Evolutionary conservation across 2,329 filamentous ascomycete genomes (phyloP), one percentile per base, ranked within the genome.

Genomic region (Fusarium nurragi): DNA sequence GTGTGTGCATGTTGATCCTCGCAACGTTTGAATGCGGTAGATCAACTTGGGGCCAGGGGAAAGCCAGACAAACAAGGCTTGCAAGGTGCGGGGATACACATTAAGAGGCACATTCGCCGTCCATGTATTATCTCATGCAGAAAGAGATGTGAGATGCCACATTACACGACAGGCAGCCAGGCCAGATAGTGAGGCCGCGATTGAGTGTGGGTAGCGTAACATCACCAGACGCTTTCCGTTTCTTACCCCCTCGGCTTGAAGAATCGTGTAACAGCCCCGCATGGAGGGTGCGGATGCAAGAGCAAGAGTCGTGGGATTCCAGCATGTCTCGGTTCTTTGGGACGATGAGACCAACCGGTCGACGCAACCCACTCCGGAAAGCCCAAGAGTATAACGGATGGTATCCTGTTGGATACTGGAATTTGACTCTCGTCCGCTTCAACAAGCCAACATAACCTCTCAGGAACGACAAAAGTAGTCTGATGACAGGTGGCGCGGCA

Each of bases 401-500:
- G 48, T 37, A 45, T 36, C 38, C 46, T 22, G 26, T 22, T 37
- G 18, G 26, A 19, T 32, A 28, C 39, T 39, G 18, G 34, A 56
- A 16, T 39, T 30, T 53, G 43, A 26, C 19, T 22, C 26, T 38
- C 26, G 14, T 34, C 34, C 40, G 30, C 45, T 26, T 48, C 40
- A 38, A 39, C 23, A 51, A 32, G 19, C 44, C 19, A 47, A n/a
- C 14, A 49, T 57, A 23, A 44, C 37, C 43, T 39, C 36, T 43
- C 41, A 30, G 26, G 39, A 43, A 43, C 49, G 28, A 44, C 18
- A 48, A 37, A 30, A 47, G 37, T 51, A 45, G 21, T 36, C 30
- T 44, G 34, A 37, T 25, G 41, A 34, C 67, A 70, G 67, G 74
- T 76, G 76, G 76, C 73, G 75, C 76, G 73, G 74, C 72, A 75